Conservation (phyloP, 75 land plant genomes). For the Larix kaempferi region DNA sequence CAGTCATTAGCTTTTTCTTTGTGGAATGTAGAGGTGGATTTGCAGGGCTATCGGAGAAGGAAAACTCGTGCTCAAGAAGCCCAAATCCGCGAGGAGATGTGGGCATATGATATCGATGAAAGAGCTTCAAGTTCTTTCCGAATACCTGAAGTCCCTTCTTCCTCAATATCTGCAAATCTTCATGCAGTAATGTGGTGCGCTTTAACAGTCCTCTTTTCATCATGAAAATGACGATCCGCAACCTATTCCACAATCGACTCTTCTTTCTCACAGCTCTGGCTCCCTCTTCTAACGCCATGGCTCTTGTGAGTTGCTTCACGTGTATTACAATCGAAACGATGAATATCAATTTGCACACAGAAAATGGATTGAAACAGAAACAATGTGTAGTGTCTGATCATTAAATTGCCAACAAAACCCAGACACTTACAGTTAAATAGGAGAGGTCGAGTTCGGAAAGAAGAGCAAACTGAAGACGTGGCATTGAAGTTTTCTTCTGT, state of each 20-base stretch:
- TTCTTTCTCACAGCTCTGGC: neutral
- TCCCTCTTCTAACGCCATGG: no score
- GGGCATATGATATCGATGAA: neutral
- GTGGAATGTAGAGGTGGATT: neutral
- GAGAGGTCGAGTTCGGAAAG: no score
- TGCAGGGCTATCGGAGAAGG: constrained; percentile 2
- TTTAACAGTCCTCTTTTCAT: neutral
- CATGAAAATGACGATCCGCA: neutral
- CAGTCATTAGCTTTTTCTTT: neutral
- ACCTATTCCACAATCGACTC: neutral
- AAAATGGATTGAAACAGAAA: no score
- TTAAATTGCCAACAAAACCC: no score
- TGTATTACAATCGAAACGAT: no score
- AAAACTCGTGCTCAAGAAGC: neutral
- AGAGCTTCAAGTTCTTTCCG: neutral
- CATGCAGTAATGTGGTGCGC: neutral
- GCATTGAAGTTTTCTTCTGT: no score
- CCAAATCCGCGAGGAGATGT: neutral
- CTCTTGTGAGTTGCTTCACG: no score
- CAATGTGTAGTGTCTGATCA: no score
- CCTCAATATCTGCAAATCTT: neutral
- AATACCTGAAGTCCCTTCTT: neutral
- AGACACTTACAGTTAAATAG: no score
- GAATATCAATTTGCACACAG: no score
- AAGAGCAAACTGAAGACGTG: no score